Conservation (phyloP, 2,329 filamentous ascomycete genomes). For the Colletotrichum higginsianum region DNA sequence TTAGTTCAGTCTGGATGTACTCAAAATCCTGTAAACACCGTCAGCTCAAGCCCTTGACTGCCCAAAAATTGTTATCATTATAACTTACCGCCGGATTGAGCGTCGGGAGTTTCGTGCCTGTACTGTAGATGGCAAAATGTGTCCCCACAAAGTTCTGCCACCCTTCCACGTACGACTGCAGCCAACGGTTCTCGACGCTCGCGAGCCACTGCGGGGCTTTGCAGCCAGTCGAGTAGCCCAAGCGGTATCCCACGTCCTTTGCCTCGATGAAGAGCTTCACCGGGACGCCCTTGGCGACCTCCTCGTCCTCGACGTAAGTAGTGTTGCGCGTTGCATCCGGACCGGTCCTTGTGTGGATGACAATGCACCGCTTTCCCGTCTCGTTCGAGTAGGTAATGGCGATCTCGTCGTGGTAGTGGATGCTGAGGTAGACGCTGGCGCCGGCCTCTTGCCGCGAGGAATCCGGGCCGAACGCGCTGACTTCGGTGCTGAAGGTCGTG, state of each 20-base stretch:
- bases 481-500: constrained; percentile 41
- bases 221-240: constrained; percentile 35
- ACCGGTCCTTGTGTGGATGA: constrained; percentile 36
- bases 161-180: constrained; percentile 37
- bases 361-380: constrained; percentile 28
- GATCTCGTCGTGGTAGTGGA: constrained; percentile 42
- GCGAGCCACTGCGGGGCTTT: constrained; percentile 37
- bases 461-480: constrained; percentile 31
- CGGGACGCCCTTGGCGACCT: constrained; percentile 31
- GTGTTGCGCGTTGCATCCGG: constrained; percentile 39
- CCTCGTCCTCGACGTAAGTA: constrained; percentile 40
- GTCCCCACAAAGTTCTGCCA: constrained; percentile 44
- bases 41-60: not conserved
- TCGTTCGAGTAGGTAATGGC: constrained; percentile 30
- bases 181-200: constrained; percentile 32
- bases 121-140: constrained; percentile 41
- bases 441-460: constrained; percentile 39
- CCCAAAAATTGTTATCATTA: fast-evolving
- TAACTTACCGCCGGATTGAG: constrained; percentile 33
- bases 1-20: constrained; percentile 38
- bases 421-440: constrained; percentile 39
- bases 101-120: constrained; percentile 34
- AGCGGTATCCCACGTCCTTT: constrained; percentile 24
- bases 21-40: constrained; percentile 33
- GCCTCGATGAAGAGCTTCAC: constrained; percentile 42